These are phyloP conservation scores for Spergularia marina DNA, from an alignment of 148 eudicot genomes.

Conservation along the genomic window DNA sequence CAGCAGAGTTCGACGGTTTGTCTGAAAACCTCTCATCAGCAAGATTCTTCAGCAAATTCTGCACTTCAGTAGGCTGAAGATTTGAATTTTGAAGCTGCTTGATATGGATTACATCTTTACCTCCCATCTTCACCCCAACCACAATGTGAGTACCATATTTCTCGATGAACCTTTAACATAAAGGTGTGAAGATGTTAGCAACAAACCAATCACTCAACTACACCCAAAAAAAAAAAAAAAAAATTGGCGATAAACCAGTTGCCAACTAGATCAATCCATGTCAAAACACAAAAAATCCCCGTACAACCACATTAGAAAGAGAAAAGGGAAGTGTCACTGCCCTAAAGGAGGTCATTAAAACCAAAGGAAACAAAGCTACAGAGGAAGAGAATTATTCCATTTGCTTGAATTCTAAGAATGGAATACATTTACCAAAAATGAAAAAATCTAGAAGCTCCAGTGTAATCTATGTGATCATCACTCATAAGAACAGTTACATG, in stretches of 20 bases:
- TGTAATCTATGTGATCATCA: neutral
- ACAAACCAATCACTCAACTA: neutral
- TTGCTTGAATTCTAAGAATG: neutral
- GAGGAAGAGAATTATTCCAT: neutral
- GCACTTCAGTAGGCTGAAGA: conserved; percentile 62
- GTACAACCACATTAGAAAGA: neutral
- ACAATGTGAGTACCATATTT: conserved; percentile 89
- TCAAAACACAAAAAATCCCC: neutral
- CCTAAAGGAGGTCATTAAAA: neutral
- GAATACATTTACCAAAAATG: neutral
- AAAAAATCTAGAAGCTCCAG: neutral
- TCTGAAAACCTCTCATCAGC: conserved; percentile 78
- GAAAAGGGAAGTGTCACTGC: neutral
- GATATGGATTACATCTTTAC: conserved; percentile 87
- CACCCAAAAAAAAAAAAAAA: too few species aligned
- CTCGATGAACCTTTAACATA: conserved; percentile 76
- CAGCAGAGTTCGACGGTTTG: conserved; percentile 33
- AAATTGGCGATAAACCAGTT: neutral
- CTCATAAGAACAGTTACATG: neutral
- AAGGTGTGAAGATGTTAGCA: neutral
- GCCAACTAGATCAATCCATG: neutral
- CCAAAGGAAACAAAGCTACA: neutral
- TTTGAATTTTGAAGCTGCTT: conserved; percentile 73
- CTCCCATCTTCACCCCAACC: conserved; percentile 95
- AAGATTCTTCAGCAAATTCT: conserved; percentile 63